Conservation (phyloP, 1,139 yeast species). For the Saccharomycopsis hybrid region DNA sequence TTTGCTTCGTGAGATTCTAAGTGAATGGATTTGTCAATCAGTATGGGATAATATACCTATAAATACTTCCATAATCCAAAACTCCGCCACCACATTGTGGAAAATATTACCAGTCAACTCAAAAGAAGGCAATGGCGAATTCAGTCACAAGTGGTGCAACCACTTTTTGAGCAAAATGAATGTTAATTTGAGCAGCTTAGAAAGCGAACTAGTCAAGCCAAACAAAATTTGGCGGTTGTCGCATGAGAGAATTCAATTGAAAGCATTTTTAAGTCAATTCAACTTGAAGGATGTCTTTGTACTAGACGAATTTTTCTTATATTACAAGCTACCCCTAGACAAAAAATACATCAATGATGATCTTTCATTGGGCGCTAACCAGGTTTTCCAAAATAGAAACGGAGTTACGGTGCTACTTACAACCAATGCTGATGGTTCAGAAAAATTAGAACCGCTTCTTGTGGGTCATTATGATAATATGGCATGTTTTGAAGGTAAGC, state of each 20-base stretch:
- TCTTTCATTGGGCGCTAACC: constrained; percentile 25
- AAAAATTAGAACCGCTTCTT: constrained; percentile 52
- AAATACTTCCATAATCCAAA: constrained; percentile 56
- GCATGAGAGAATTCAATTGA: constrained; percentile 45
- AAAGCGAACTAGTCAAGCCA: constrained; percentile 39
- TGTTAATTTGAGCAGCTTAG: constrained; percentile 42
- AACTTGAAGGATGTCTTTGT: constrained; percentile 52
- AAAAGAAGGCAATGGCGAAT: constrained; percentile 59
- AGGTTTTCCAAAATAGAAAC: constrained; percentile 27
- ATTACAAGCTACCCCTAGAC: constrained; percentile 56
- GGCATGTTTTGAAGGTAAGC: constrained; percentile 41
- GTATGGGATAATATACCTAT: constrained; percentile 63
- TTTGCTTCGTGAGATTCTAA: constrained; percentile 47
- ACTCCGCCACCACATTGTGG: constrained; percentile 62
- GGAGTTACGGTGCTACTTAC: constrained; percentile 57
- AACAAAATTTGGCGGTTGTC: constrained; percentile 52
- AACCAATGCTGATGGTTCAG: constrained; percentile 56
- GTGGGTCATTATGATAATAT: constrained; percentile 54
- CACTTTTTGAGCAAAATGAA: constrained; percentile 51
- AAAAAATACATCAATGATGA: constrained; percentile 48
- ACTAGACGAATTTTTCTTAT: constrained; percentile 54
- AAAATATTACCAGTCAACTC: constrained; percentile 46
- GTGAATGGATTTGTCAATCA: constrained; percentile 66
- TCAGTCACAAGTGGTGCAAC: constrained; percentile 60
- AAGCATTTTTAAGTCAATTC: constrained; percentile 34